Evolutionary conservation across 2,329 filamentous ascomycete species (phyloP), one percentile per base, ranked within the genome.

Genomic region (Lojkania enalia): DNA sequence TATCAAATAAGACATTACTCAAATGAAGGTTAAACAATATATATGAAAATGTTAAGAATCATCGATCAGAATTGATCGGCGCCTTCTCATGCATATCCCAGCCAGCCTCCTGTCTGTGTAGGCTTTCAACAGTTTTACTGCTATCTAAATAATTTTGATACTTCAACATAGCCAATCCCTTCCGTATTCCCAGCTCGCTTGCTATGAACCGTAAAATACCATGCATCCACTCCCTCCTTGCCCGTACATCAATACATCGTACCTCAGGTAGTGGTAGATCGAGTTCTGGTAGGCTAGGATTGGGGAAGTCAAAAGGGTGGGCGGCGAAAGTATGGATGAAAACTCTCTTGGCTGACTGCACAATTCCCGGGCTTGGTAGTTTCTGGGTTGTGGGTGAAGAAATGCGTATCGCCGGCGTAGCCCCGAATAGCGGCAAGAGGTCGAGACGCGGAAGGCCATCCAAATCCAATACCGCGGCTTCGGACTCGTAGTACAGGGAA

Each of bases 201-300:
- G 46, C 61, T 2, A 55, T 35, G 23, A 60, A 66, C 21, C 59
- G 63, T 15, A 63, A 27, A 20, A 64, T 33, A 0, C 54, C 35
- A 25, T 64, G 63, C 6, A 66, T 20, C 63, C 61, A 65, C 35
- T 62, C 58, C 0, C 60, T 42, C 5, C 53, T 36, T 0, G 55
- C 60, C 0, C 46, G 43, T 0, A 66, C 48, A 19, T 66, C 61
- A 13, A 65, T 57, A 1, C 19, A 43, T 14, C 35, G 42, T 2
- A 49, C 42, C 16, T 56, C 45, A 0, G 52, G 46, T 16, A 15
- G 9, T 16, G 30, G 23, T n/a, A n/a, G n/a, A 27, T 27, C 23
- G n/a, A 27, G n/a, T 7, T 9, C 7, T 27, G 7, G 23, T 27
- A n/a, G 7, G 23, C 23, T n/a, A n/a, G 23, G 23, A n/a, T 7